Evolutionary conservation across 495 filamentous ascomycete genomes (phyloP).

Genomic region (Pyronema domesticum): DNA sequence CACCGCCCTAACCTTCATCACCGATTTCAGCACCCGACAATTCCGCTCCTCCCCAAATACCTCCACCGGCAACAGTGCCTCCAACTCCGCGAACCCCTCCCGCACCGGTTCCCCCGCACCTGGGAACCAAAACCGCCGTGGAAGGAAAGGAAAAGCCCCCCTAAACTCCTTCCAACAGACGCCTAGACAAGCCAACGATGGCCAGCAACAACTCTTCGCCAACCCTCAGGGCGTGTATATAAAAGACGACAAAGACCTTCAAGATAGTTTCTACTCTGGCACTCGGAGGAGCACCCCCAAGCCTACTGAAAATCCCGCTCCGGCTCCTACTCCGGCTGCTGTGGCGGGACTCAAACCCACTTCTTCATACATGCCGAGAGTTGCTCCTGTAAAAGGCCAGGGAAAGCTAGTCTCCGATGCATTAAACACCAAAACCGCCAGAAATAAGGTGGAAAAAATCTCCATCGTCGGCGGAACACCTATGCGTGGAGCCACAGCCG

Average conservation of each 20-base stretch:
- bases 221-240: constrained; percentile 16
- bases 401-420: constrained; percentile 67
- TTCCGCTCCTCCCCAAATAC: constrained; percentile 9
- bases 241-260: constrained; percentile 19
- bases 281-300: neutral
- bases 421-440: constrained; percentile 30
- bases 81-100: neutral
- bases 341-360: neutral
- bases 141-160: constrained; percentile 8
- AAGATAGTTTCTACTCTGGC: constrained; percentile 20
- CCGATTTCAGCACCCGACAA: constrained; percentile 62
- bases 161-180: constrained; percentile 10
- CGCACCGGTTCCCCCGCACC: neutral
- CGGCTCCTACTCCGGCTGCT: constrained; percentile 4
- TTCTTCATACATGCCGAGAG: constrained; percentile 1
- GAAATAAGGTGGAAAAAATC: constrained; percentile 27
- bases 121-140: neutral
- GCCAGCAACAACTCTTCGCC: constrained; percentile 21
- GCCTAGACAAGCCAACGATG: constrained; percentile 15
- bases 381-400: constrained; percentile 48
- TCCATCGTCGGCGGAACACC: constrained; percentile 48
- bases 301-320: constrained; percentile 16
- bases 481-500: constrained; percentile 59
- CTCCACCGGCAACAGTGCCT: constrained; percentile 6
- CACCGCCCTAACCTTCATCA: constrained; percentile 75